phyloP scores from a whole-genome alignment of 2,329 filamentous ascomycete genomes.

The Teratosphaeria pseudoeucalypti region DNA sequence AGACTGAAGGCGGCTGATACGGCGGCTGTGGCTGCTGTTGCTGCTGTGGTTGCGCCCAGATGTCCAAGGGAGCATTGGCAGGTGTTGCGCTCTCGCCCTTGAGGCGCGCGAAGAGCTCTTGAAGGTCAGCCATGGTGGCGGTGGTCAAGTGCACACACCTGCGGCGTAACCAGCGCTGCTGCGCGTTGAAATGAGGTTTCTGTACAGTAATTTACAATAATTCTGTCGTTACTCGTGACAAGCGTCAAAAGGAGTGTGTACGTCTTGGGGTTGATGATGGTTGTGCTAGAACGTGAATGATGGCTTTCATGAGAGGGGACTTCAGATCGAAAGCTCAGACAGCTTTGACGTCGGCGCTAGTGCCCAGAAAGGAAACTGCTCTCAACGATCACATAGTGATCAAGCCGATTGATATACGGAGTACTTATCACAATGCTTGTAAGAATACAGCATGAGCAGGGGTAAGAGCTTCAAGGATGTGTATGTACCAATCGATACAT shows the following conservation, averaged over 20 bases:
- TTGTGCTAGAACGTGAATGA: not conserved
- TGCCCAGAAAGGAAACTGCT: not conserved
- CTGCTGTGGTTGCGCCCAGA: constrained; percentile 9
- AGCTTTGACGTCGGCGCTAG: not conserved
- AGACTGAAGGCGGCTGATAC: constrained; percentile 43
- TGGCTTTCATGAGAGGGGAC: not conserved
- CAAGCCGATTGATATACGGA: not conserved
- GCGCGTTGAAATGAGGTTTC: not conserved
- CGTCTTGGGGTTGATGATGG: not conserved
- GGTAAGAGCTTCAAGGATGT: no score
- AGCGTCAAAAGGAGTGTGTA: not conserved
- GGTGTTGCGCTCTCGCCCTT: constrained; percentile 4
- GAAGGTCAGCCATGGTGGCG: constrained; percentile 4
- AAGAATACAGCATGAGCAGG: no score
- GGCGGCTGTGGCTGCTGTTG: constrained; percentile 28
- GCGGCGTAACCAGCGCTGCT: not conserved
- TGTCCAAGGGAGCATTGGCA: not conserved
- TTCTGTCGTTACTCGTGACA: not conserved
- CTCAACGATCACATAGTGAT: not conserved
- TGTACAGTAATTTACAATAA: not conserved
- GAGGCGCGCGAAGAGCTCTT: constrained; percentile 12
- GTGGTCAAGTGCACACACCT: not conserved
- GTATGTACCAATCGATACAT: no score
- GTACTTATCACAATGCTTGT: no score
- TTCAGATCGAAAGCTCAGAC: not conserved